Conservation (phyloP, 305 asterid genomes). For the Striga hermonthica region DNA sequence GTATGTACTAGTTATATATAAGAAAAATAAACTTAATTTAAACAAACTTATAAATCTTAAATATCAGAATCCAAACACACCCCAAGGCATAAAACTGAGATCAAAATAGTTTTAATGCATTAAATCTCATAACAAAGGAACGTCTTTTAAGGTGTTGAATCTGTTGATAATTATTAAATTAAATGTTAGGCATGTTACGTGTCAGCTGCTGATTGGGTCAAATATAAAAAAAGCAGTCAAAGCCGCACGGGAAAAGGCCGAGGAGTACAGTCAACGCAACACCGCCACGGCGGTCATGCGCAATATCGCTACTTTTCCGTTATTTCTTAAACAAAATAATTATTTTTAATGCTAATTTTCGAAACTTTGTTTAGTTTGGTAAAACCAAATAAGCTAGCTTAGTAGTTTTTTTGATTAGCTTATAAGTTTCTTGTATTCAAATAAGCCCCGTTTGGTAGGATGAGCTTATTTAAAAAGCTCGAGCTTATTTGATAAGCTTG, state of each 20-base stretch:
- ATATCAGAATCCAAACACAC: no score
- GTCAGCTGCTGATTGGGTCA: neutral
- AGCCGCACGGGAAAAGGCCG: constrained; percentile 46
- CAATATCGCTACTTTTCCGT: constrained; percentile 34
- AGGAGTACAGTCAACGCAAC: constrained; percentile 47
- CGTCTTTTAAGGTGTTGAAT: no score
- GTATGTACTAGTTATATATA: no score
- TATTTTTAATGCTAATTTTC: constrained; percentile 34
- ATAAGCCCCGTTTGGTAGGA: no score
- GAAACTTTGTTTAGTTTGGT: constrained; percentile 20
- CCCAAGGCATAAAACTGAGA: no score
- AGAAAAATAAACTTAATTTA: no score
- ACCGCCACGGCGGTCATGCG: constrained; percentile 43
- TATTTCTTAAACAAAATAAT: constrained; percentile 11
- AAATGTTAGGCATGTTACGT: constrained; percentile 5
- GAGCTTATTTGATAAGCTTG: no score
- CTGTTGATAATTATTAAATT: constrained; percentile 11
- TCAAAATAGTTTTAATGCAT: neutral
- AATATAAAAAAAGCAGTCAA: constrained; percentile 48
- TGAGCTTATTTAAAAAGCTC: no score
- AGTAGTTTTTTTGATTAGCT: no score
- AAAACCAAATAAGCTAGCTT: no score
- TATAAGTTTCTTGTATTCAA: no score
- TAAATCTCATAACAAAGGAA: neutral
- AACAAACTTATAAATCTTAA: no score